Evolutionary conservation across 805 yeast genomes (phyloP).

Genomic region (Metschnikowia picachoensis): DNA sequence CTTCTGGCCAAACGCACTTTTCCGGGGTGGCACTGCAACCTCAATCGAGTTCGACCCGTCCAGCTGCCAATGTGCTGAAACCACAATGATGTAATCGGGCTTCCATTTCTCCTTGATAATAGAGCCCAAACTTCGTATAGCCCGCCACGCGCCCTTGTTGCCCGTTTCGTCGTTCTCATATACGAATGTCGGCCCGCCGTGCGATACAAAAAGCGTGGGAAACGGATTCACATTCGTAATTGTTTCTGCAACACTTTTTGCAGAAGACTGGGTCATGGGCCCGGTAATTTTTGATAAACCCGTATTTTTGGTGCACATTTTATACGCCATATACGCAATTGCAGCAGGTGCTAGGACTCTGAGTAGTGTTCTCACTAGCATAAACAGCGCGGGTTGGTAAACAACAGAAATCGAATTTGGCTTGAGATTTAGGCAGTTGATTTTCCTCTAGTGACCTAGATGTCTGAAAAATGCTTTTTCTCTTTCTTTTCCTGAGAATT

Average conservation of each 20-base stretch:
- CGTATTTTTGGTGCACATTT: neutral
- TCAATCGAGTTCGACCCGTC: constrained; percentile 39
- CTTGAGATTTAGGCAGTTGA: no score
- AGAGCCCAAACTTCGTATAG: constrained; percentile 47
- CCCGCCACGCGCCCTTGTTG: constrained; percentile 61
- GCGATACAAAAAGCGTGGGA: constrained; percentile 71
- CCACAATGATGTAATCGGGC: constrained; percentile 63
- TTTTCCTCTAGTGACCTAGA: no score
- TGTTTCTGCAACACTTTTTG: neutral
- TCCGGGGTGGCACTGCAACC: constrained; percentile 42
- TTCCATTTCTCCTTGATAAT: constrained; percentile 45
- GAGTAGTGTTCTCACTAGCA: neutral
- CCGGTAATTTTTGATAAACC: neutral
- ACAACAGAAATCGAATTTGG: neutral
- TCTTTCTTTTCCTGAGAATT: no score
- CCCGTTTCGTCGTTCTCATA: constrained; percentile 46
- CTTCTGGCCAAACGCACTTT: neutral
- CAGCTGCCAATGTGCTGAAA: constrained; percentile 80
- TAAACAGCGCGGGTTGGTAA: neutral
- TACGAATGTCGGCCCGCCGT: constrained; percentile 81
- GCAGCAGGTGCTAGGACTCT: neutral
- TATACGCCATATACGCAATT: constrained; percentile 1
- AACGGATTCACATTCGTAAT: constrained; percentile 24
- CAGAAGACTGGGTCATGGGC: neutral
- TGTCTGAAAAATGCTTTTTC: no score